Percentiles rank a stretch among this genome's conserved stretches.
Evolutionary conservation across 768 basidiomycete species (phyloP).

Genomic region (Macrocybe gigantea): DNA sequence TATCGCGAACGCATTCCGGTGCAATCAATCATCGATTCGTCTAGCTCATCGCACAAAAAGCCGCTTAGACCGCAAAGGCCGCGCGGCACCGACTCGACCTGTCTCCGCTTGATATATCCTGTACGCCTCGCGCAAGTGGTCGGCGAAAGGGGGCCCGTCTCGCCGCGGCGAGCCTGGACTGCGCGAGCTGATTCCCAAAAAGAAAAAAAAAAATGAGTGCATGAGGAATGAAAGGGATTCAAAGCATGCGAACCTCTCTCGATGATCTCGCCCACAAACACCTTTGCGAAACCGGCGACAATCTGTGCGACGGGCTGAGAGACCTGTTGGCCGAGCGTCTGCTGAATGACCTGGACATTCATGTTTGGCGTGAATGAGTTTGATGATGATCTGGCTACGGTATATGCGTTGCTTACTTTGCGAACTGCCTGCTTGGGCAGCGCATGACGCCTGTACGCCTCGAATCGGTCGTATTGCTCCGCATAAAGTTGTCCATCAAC

Average conservation of each 20-base stretch:
- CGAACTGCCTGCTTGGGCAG: constrained; percentile 79
- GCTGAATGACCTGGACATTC: constrained; percentile 69
- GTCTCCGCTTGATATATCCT: constrained; percentile 76
- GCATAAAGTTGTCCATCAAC: constrained; percentile 83
- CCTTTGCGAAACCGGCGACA: constrained; percentile 85
- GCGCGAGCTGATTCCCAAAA: constrained; percentile 53
- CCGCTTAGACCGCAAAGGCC: constrained; percentile 62
- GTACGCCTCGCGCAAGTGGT: constrained; percentile 88
- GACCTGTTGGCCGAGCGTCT: constrained; percentile 73
- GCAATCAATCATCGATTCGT: neutral
- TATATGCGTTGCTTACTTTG: constrained; percentile 41
- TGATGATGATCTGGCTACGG: neutral
- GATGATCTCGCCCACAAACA: constrained; percentile 90
- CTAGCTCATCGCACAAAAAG: constrained; percentile 56
- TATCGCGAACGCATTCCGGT: too few species aligned
- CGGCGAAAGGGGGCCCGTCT: constrained; percentile 76
- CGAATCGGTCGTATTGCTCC: constrained; percentile 83
- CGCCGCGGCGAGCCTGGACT: constrained; percentile 66
- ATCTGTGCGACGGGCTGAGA: constrained; percentile 86
- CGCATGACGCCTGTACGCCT: constrained; percentile 80
- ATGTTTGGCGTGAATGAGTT: neutral
- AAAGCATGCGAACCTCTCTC: constrained; percentile 60
- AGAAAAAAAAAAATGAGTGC: neutral
- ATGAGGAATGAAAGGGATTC: neutral
- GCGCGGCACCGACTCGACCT: constrained; percentile 74